Evolutionary conservation across 2,329 filamentous ascomycete genomes (phyloP).

Genomic region (Gliomastix tumulicola): DNA sequence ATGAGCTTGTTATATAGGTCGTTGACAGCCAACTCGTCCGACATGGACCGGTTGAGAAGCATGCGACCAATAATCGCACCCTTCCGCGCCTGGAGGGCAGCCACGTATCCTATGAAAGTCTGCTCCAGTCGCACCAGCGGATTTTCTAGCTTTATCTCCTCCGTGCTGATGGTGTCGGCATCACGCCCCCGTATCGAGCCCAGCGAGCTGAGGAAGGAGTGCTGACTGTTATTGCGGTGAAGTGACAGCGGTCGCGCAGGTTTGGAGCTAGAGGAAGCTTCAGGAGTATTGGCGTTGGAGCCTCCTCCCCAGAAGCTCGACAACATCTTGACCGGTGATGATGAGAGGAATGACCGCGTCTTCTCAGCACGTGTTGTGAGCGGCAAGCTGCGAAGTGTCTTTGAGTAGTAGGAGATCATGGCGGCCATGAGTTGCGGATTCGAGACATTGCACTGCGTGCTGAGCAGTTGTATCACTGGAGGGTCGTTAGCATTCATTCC

Average conservation of each 20-base stretch:
- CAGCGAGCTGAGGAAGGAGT: conserved; percentile 49
- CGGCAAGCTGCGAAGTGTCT: conserved; percentile 62
- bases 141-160: conserved; percentile 53
- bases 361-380: conserved; percentile 51
- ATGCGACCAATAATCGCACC: conserved; percentile 78
- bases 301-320: conserved; percentile 69
- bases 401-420: conserved; percentile 71
- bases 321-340: conserved; percentile 86
- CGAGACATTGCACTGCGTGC: conserved; percentile 60
- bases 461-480: conserved; percentile 67
- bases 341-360: conserved; percentile 62
- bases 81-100: conserved; percentile 76
- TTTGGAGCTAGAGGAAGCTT: conserved; percentile 20
- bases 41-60: conserved; percentile 61
- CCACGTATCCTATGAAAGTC: conserved; percentile 75
- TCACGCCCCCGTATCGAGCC: conserved; percentile 45
- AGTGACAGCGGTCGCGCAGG: conserved; percentile 31
- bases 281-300: conserved; percentile 34
- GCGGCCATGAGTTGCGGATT: conserved; percentile 59
- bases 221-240: conserved; percentile 37
- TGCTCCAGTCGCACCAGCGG: conserved; percentile 72
- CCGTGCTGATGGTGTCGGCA: conserved; percentile 18
- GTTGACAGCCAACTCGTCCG: conserved; percentile 76
- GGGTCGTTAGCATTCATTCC: no score
- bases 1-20: conserved; percentile 85